phyloP scores from a whole-genome alignment of 257 asterid genomes.

The Agastache rugosa region DNA sequence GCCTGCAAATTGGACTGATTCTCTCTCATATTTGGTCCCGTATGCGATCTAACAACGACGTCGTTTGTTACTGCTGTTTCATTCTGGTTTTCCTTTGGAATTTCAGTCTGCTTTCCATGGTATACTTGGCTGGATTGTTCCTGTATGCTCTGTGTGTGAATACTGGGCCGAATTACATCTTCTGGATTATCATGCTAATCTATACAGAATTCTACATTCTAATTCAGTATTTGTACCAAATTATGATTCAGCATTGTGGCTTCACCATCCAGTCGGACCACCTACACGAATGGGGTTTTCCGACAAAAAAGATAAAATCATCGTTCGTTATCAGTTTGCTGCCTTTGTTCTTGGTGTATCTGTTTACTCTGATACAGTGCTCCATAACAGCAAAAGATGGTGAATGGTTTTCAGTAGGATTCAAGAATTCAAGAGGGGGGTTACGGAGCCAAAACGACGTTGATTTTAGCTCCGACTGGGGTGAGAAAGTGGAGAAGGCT shows the following conservation, averaged over 20 bases:
- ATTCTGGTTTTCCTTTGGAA: conserved; percentile 92
- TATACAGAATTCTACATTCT: conserved; percentile 83
- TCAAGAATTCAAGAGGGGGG: conserved; percentile 54
- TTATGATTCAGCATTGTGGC: conserved; percentile 93
- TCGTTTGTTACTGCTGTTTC: conserved; percentile 93
- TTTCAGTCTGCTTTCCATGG: conserved; percentile 95
- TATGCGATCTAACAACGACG: conserved; percentile 87
- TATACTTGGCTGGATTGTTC: conserved; percentile 83
- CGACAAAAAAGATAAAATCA: conserved; percentile 74
- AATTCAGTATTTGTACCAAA: conserved; percentile 89
- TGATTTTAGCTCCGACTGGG: conserved; percentile 57
- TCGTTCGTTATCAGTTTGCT: conserved; percentile 85
- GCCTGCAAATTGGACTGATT: conserved; percentile 80
- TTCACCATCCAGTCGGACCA: conserved; percentile 70
- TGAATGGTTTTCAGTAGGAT: conserved; percentile 84
- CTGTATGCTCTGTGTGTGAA: conserved; percentile 91
- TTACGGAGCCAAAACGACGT: conserved; percentile 45
- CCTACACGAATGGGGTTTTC: conserved; percentile 82
- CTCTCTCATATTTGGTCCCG: conserved; percentile 85
- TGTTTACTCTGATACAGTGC: conserved; percentile 90
- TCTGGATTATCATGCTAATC: conserved; percentile 93
- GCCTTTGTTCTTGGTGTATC: conserved; percentile 86
- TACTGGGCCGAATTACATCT: conserved; percentile 87
- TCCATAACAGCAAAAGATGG: conserved; percentile 98
- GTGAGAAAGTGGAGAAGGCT: conserved; percentile 57